Percentiles rank a stretch among this genome's conserved stretches.
These are phyloP conservation scores for Citrus maxima DNA, from an alignment of 345 rosid species.

Conservation along the genomic window DNA sequence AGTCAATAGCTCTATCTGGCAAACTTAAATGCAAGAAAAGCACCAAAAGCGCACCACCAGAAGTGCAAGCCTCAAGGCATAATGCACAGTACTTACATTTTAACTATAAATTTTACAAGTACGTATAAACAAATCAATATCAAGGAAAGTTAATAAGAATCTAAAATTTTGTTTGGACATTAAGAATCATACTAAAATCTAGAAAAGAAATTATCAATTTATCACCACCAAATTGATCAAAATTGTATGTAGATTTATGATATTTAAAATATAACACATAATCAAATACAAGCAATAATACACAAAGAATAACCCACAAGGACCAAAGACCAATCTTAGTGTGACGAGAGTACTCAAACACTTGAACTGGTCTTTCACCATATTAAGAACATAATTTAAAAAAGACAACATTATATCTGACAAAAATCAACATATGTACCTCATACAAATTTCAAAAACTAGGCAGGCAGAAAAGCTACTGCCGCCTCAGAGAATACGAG, in stretches of 20 bases:
- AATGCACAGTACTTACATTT: not conserved
- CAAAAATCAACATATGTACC: not conserved
- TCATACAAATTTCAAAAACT: not conserved
- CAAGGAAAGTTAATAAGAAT: not conserved
- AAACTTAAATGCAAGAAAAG: not conserved
- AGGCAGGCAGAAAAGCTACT: not conserved
- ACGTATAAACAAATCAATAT: not conserved
- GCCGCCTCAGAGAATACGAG: not conserved
- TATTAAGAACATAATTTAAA: constrained; percentile 5
- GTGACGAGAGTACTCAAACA: not conserved
- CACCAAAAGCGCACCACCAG: not conserved
- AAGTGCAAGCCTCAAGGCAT: not conserved
- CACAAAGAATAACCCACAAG: not conserved
- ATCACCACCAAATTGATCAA: not conserved
- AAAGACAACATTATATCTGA: not conserved
- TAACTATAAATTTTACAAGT: not conserved
- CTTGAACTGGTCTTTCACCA: not conserved
- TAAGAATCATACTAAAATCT: not conserved
- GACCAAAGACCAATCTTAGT: not conserved
- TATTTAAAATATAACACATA: not conserved
- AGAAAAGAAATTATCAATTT: not conserved
- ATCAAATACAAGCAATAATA: not conserved
- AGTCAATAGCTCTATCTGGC: not conserved
- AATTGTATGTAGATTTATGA: not conserved
- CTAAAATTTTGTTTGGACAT: not conserved